Evolutionary conservation across 345 rosid genomes (phyloP).

Genomic region (Eucalyptus polybractea): DNA sequence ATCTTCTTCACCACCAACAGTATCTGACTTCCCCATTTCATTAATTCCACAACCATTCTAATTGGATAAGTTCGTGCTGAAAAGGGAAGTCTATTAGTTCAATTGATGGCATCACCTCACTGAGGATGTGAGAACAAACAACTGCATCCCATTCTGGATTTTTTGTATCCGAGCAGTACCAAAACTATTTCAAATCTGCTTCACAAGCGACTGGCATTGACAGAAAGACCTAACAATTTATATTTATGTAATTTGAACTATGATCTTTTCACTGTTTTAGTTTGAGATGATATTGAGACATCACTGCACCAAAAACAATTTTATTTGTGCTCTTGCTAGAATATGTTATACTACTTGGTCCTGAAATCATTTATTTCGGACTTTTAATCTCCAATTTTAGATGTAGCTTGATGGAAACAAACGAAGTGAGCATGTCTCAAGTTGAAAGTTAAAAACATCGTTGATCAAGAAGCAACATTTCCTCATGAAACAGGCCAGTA

Average conservation of each 20-base stretch:
- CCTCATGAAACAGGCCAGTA: not conserved
- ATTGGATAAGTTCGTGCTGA: not conserved
- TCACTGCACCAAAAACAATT: not conserved
- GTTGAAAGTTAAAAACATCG: not conserved
- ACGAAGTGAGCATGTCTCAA: not conserved
- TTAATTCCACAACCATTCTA: not conserved
- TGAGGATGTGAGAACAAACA: slow-evolving; percentile 91
- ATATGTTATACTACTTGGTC: not conserved
- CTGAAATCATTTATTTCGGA: not conserved
- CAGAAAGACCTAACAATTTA: slow-evolving; percentile 52
- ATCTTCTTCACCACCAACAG: slow-evolving; percentile 29
- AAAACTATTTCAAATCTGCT: slow-evolving; percentile 92
- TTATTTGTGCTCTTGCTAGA: not conserved
- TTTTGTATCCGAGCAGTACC: slow-evolving; percentile 80
- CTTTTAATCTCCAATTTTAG: not conserved
- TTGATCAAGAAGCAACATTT: not conserved
- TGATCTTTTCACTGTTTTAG: not conserved
- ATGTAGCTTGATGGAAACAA: not conserved
- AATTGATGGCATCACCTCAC: slow-evolving; percentile 29
- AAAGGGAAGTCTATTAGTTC: not conserved
- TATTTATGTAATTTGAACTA: not conserved
- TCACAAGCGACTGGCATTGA: slow-evolving; percentile 81
- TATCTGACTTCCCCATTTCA: slow-evolving; percentile 30
- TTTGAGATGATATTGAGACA: not conserved
- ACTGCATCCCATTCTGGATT: slow-evolving; percentile 96